Evolutionary conservation across 495 filamentous ascomycete genomes (phyloP), one percentile per base, ranked within the genome.

Genomic region (Talaromyces liani): DNA sequence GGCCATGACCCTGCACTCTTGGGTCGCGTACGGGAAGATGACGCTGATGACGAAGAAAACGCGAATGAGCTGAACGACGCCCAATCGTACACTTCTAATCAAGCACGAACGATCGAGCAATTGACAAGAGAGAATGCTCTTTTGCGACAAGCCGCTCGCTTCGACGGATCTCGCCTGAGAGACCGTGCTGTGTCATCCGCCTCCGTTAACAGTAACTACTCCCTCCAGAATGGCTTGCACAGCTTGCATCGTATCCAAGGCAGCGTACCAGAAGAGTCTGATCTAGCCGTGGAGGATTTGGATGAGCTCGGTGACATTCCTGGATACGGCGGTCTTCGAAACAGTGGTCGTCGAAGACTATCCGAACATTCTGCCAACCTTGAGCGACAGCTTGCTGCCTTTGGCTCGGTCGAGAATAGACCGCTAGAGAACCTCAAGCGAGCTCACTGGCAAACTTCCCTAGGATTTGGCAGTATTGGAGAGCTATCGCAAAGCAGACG

Each of bases 401-500:
- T 86, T 65, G 68, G 74, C 34, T 73, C 82, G 58, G 67, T 86
- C 27, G 91, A 94, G 67, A 90, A 89, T 65, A 83, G 89, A 65
- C 88, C 88, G 53, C 71, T 92, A 12, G 91, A 92, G 49, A 90
- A 85, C 72, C 81, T 91, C 53, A 89, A 89, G 72, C 92, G 90
- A 70, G 87, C 85, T 16, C 86, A 89, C 64, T 98, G 94, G 94
- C 89, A 94, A 70, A 95, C 87, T 55, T 90, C 89, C 6, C 85
- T 92, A 22, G 90, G 89, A 0, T 96, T 95, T 70, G 87, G 86
- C 27, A 84, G 87, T 20, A 66, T 89, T 45, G 74, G 77, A 20
- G 90, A 93, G 60, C 77, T 87, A 18, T 85, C 90, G 31, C 92
- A 97, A 66, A 97, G 93, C 70, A 86, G 94, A 58, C 88, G 94